Evolutionary conservation across 2,329 filamentous ascomycete genomes (phyloP).

Genomic region (Venturia oleaginea): DNA sequence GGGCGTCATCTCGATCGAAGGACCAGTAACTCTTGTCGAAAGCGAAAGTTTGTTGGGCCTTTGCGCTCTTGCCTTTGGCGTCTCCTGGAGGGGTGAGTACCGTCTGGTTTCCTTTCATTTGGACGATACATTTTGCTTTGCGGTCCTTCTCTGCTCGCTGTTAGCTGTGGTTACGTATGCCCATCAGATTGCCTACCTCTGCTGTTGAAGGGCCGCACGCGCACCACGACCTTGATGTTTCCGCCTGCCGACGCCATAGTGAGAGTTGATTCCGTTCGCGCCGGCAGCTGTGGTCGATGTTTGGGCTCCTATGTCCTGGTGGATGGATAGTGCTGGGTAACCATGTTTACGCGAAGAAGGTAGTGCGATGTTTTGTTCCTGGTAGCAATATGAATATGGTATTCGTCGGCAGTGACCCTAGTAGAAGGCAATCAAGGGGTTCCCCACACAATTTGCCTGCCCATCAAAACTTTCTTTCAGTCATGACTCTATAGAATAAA

Average conservation of each 20-base stretch:
- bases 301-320: neutral
- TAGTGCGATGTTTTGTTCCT: neutral
- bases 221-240: conserved; percentile 99
- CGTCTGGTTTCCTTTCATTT: conserved; percentile 92
- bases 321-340: neutral
- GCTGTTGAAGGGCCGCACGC: conserved; percentile 88
- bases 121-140: conserved; percentile 89
- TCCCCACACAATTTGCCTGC: neutral
- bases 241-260: conserved; percentile 50
- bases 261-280: neutral
- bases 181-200: conserved; percentile 54
- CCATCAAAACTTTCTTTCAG: too few species aligned
- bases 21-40: conserved; percentile 99
- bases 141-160: conserved; percentile 66
- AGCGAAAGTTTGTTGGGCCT: conserved; percentile 74
- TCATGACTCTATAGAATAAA: neutral
- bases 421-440: neutral
- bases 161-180: neutral
- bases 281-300: conserved; percentile 4
- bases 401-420: neutral
- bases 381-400: neutral
- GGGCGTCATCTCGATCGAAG: conserved; percentile 69
- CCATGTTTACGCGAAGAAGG: neutral
- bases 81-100: conserved; percentile 62
- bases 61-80: conserved; percentile 54